Base-by-base conservation (phyloP, 805 yeast genomes). In the Pichia manshurica region DNA sequence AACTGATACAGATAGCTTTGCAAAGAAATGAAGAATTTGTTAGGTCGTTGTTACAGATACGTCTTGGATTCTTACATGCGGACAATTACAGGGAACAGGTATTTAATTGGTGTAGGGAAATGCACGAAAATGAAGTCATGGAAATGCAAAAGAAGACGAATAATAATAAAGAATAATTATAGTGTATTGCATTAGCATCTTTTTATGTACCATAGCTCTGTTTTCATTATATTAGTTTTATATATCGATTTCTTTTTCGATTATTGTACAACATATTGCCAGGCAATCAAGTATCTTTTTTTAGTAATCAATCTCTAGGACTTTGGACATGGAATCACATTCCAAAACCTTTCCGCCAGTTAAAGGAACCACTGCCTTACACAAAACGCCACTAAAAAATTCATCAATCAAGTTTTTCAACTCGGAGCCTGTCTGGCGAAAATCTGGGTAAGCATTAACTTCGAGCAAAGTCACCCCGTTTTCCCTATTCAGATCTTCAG, bases 401-500 rank as follows among this genome's bases (percentile, higher is more conserved):
- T 75, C 84, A 53, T 73, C 72, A 28, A 93, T 85, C 20, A 88
- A 58, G 2, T 56, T 69, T 59, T 84, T 85, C 56, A 91, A 70
- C 7, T 76, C 84, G 15, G 69, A 77, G 16, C 99, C 99, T 0
- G 98, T 93, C 66, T 93, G 99, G 59, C 88, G 89, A 68, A 93
- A 93, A 62, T 93, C 99, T 1, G 99, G 99, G 60, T 84, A 93
- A 15, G 98, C 83, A 59, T 93, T 93, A 39, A 89, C 87, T 64
- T 93, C 98, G 37, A 91, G 67, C 23, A 93, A 61, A 39, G 71
- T 73, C 3, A 85, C 91, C 35, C 50, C 50, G 15, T 23, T 31
- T 2, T 39, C 31, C 32, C 5, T 35, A 13, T 72, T 62, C 20
- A 64, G 60, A 28, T 77, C 69, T 2, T 65, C 68, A 56, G 80